Evolutionary conservation across 2,329 filamentous ascomycete species (phyloP).

Genomic region (Clonostachys sp.): DNA sequence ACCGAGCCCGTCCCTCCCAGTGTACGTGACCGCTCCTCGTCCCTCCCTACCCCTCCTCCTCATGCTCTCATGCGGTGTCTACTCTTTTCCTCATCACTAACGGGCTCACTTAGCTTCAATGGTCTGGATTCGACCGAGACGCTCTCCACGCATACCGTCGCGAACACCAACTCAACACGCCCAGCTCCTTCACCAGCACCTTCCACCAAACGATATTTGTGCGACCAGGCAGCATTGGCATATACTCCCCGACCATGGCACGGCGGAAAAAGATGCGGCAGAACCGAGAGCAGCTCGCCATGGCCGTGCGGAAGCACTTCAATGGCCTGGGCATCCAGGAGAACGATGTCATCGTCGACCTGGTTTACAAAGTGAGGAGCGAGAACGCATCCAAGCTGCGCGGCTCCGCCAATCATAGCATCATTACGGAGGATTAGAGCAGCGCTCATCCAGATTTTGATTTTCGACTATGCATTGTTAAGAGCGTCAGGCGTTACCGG

Average conservation of each 20-base stretch:
- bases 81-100: conserved; percentile 3
- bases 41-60: background rate
- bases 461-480: conserved; percentile 1
- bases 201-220: conserved; percentile 60
- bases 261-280: conserved; percentile 57
- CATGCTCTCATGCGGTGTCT: conserved; percentile 3
- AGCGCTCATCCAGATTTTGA: background rate
- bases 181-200: conserved; percentile 62
- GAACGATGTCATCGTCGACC: conserved; percentile 77
- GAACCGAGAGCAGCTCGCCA: conserved; percentile 67
- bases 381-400: conserved; percentile 18
- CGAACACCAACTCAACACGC: conserved; percentile 66
- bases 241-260: conserved; percentile 73
- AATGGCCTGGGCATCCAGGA: conserved; percentile 75
- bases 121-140: conserved; percentile 62
- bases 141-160: conserved; percentile 73
- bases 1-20: conserved; percentile 23
- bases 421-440: conserved; percentile 4
- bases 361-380: conserved; percentile 62
- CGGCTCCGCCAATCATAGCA: conserved; percentile 11
- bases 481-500: conserved; percentile 5
- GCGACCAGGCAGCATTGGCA: conserved; percentile 59
- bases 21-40: conserved; percentile 16
- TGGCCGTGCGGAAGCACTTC: conserved; percentile 75
- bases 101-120: conserved; percentile 44